Percentiles rank a stretch among this genome's conserved stretches.
Evolutionary conservation across 148 eudicot species (phyloP).

Genomic region (Vaccinium myrtillus): DNA sequence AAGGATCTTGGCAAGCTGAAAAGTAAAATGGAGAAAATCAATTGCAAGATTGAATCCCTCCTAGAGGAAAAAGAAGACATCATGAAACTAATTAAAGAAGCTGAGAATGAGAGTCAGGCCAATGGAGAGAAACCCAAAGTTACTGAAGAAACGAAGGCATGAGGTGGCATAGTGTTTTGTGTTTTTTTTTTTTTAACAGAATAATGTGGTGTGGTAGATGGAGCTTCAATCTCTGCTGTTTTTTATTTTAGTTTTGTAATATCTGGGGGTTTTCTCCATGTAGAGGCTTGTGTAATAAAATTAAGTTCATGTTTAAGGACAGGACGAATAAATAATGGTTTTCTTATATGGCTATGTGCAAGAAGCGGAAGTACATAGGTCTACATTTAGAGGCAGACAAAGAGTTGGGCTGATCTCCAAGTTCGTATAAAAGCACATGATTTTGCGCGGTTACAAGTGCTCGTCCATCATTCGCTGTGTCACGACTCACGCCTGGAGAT

Average conservation of each 20-base stretch:
- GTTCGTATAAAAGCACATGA: too few species aligned
- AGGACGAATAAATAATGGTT: too few species aligned
- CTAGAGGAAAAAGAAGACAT: constrained; percentile 54
- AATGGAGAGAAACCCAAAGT: constrained; percentile 40
- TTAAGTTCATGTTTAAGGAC: too few species aligned
- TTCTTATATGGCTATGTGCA: too few species aligned
- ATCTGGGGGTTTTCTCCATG: background rate
- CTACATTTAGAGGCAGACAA: too few species aligned
- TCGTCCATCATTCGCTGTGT: too few species aligned
- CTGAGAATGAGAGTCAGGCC: constrained; percentile 37
- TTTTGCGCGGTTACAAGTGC: too few species aligned
- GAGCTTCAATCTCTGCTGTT: background rate
- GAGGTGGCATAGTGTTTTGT: background rate
- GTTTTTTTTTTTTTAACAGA: background rate
- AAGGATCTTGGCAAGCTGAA: constrained; percentile 57
- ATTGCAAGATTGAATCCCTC: constrained; percentile 76
- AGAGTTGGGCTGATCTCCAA: too few species aligned
- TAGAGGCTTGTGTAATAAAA: too few species aligned
- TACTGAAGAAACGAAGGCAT: background rate
- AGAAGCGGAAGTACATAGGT: too few species aligned
- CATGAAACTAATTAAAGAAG: constrained; percentile 48
- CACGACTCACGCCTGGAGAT: too few species aligned
- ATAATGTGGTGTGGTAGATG: background rate
- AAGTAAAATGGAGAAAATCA: too few species aligned
- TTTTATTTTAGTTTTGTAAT: background rate